Conservation (phyloP, 78 protist genomes). For the Monosiga brevicollis region DNA sequence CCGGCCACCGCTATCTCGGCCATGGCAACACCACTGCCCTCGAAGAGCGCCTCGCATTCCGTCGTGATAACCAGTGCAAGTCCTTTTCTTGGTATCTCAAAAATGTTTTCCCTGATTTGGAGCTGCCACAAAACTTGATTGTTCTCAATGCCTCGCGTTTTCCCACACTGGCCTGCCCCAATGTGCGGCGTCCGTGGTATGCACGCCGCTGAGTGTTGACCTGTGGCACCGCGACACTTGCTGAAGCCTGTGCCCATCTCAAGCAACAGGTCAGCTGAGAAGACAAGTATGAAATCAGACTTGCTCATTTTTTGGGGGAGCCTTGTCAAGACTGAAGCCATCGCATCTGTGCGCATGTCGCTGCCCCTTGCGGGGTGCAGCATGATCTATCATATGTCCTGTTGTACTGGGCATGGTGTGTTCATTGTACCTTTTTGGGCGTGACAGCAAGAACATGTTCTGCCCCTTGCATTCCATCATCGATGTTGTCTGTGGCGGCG, state of each 20-base stretch:
- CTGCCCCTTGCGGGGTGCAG: no score
- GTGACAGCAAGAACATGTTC: no score
- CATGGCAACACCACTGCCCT: background rate
- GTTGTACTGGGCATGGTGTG: no score
- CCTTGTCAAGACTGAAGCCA: no score
- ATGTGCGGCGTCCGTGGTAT: no score
- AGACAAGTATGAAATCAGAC: background rate
- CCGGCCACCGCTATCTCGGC: background rate
- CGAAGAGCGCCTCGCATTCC: background rate
- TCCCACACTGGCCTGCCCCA: no score
- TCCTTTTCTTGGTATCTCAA: background rate
- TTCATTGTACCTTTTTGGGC: no score
- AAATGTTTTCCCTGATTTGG: background rate
- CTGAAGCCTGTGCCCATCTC: background rate
- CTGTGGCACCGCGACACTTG: background rate
- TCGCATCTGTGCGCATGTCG: no score
- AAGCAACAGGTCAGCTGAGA: background rate
- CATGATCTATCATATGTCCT: no score
- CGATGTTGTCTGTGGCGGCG: no score
- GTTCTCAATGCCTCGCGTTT: no score
- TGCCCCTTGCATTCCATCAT: no score
- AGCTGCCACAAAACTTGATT: background rate
- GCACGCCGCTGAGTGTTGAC: background rate
- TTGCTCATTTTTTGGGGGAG: background rate
- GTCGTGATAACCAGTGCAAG: background rate